phyloP scores from a whole-genome alignment of 78 protist genomes.

The Monosiga brevicollis region DNA sequence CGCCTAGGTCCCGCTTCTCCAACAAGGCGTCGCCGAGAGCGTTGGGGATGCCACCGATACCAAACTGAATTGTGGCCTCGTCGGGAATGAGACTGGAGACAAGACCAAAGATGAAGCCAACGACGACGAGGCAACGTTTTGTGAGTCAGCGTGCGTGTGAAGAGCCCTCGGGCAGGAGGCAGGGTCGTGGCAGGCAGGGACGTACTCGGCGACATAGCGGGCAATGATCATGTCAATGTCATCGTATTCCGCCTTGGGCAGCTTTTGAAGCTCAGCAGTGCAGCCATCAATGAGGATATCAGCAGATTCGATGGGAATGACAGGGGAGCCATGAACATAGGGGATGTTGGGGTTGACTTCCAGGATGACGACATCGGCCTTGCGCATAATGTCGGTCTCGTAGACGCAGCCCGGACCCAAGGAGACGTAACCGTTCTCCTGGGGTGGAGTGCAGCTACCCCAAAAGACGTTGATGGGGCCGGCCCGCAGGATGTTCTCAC shows the following conservation, averaged over 20 bases:
- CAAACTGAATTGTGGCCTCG: slow-evolving; percentile 36
- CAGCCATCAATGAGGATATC: too few relatives aligned
- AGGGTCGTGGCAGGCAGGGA: too few relatives aligned
- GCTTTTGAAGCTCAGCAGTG: too few relatives aligned
- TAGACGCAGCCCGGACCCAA: slow-evolving; percentile 20
- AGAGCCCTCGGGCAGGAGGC: too few relatives aligned
- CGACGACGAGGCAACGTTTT: too few relatives aligned
- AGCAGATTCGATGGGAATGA: too few relatives aligned
- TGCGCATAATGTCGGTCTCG: neutral
- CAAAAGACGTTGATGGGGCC: neutral
- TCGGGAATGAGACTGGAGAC: slow-evolving; percentile 6
- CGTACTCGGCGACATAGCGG: slow-evolving; percentile 24
- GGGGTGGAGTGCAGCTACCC: slow-evolving; percentile 16
- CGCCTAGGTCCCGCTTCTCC: slow-evolving; percentile 31
- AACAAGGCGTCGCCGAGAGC: neutral
- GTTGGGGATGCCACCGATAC: slow-evolving; percentile 48
- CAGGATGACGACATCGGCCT: slow-evolving; percentile 17
- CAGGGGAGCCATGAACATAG: slow-evolving; percentile 33
- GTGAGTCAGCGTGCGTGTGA: too few relatives aligned
- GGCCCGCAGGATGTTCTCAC: neutral
- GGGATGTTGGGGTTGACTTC: slow-evolving; percentile 38
- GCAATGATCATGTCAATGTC: neutral
- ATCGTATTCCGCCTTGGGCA: too few relatives aligned
- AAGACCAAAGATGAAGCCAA: too few relatives aligned
- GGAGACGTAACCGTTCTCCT: slow-evolving; percentile 27